These are phyloP conservation scores for Thelonectria blattea DNA, from an alignment of 2,329 filamentous ascomycete species.

Conservation along the genomic window DNA sequence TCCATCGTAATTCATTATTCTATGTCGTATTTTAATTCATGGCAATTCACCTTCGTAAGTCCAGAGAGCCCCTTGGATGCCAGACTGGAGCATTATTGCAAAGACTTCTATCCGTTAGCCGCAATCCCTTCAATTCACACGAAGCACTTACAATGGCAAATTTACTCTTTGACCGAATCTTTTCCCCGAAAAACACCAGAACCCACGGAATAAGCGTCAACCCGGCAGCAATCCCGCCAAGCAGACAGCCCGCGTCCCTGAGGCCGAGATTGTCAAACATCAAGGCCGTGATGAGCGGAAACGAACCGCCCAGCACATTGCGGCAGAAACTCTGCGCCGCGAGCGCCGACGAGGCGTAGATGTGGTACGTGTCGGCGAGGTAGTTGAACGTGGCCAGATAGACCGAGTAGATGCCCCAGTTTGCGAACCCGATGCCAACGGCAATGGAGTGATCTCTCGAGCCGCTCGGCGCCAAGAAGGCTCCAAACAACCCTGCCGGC, in stretches of 20 bases:
- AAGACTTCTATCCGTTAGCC: conserved; percentile 23
- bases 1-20: neutral
- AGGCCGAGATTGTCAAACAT: conserved; percentile 78
- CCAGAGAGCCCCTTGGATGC: neutral
- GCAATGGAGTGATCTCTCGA: conserved; percentile 40
- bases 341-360: conserved; percentile 83
- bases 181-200: conserved; percentile 77
- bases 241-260: conserved; percentile 71
- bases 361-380: conserved; percentile 84
- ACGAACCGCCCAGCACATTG: conserved; percentile 81
- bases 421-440: conserved; percentile 74
- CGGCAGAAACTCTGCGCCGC: conserved; percentile 87
- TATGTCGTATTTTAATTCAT: neutral
- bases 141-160: conserved; percentile 68
- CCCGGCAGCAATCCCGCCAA: conserved; percentile 73
- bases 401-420: conserved; percentile 84
- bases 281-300: conserved; percentile 76
- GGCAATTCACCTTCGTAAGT: neutral
- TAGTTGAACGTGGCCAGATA: conserved; percentile 94
- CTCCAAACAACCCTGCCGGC: conserved; percentile 74
- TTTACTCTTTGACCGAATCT: conserved; percentile 75
- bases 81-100: conserved; percentile 18
- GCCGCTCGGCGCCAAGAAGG: conserved; percentile 38
- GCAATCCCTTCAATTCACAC: accelerated
- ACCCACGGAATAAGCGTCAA: conserved; percentile 89